Evolutionary conservation across 139 green algal species (phyloP), one percentile per base, ranked within the genome.

Genomic region (Nannochloris sp.): DNA sequence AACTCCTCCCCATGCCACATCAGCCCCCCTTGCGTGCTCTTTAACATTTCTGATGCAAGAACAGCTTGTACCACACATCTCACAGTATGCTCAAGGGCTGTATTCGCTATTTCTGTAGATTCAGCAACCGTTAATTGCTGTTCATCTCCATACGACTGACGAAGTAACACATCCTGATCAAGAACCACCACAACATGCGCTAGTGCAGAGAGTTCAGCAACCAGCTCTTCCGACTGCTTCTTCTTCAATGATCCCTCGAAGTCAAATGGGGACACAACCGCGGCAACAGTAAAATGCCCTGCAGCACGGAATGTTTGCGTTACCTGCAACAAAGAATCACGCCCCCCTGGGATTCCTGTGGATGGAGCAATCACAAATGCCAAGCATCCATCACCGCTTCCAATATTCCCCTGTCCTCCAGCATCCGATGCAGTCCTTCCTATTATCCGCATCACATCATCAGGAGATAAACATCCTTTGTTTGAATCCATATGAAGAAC

Each of bases 1-100:
- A 89, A 65, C 55, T 91, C 82, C 3, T 83, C 69, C 2, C 84
- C 81, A 36, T 93, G 81, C 86, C 86, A 93, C 63, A 84, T 72
- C 67, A 90, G 78, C 3, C 66, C 66, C 3, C 85, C 82, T 70
- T 74, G 36, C 45, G 8, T 58, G 36, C 44, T 79, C 26, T 84
- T 78, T 51, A 93, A 72, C 0, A 93, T 63, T 63, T 92, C 83
- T 9, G 82, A 76, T 0, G 81, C 79, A 36, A 68, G 49, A 13
- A 94, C 63, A 12, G 86, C 82, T 62, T 80, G 84, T 57, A 89
- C 44, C 3, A 90, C 69, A 20, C 72, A 75, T n/a, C 80, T 72
- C 63, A 86, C 83, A 10, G 74, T 86, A 60, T 87, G 78, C 68
- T 89, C 85, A 66, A 94, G 74, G 14, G 87, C 87, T 37, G 77